Evolutionary conservation across 352 stramenopile genomes (phyloP), one percentile per base, ranked within the genome.

Genomic region (Phytopythium cucurbitacearum): DNA sequence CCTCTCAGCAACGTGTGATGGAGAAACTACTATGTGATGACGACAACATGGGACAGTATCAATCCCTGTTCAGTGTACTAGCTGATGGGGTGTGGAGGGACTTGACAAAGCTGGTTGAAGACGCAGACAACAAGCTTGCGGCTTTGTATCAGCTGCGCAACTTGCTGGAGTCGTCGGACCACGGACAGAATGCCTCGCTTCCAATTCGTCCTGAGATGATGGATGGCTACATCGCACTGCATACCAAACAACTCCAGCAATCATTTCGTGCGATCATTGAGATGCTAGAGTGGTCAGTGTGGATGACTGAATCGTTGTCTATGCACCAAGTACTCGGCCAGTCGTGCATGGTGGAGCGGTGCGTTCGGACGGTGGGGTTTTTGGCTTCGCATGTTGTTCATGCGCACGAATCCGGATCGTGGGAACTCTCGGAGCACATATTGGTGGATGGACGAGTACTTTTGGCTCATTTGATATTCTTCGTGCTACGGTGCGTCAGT

Each of bases 241-340:
- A 84, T 37, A 67, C 69, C 9, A 84, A 84, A 46, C 71, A 84
- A 34, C 43, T 79, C 4, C 62, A 70, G 1, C 43, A 78, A 33
- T 58, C 68, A 16, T 75, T 80, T 36, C 68, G 67, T 6, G 66
- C 67, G 58, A 57, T 84, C 4, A 59, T 79, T 8, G 70, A 80
- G 57, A 65, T 71, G 33, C 56, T 84, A 13, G 70, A 79, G 44
- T 43, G 71, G 34, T 38, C 78, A 1, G 62, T 69, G 33, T 84
- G 73, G 73, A 64, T 79, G 8, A 60, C 56, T 1, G 59, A 68
- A 4, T 53, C 59, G 32, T 21, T 54, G 28, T 35, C 53, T 9
- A 48, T 80, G 16, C 65, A 65, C 50, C 51, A 61, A 0, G 51
- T 71, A 37, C 46, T 84, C 53, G 63, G 75, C 12, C 66, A 69